These are phyloP conservation scores for Kwoniella sp. DNA, from an alignment of 768 basidiomycete genomes.

Conservation along the genomic window DNA sequence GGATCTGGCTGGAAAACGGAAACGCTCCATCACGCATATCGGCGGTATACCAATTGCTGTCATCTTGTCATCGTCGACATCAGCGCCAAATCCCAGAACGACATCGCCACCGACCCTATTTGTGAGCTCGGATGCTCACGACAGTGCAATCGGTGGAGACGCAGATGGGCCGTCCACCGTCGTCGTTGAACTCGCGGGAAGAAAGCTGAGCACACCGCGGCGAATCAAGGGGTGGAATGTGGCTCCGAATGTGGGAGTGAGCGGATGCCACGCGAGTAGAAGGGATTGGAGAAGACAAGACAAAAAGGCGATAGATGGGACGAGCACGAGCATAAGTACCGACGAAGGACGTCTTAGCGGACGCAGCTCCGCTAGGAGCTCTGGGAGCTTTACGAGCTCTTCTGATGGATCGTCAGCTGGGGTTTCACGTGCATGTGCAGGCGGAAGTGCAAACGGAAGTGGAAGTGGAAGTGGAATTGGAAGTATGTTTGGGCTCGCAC, in stretches of 20 bases:
- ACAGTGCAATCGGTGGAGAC: neutral
- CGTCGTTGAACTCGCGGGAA: neutral
- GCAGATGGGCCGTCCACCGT: neutral
- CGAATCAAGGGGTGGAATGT: neutral
- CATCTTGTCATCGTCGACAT: neutral
- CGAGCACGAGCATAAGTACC: neutral
- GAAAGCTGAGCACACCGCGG: neutral
- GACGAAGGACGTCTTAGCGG: neutral
- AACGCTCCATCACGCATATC: constrained; percentile 13
- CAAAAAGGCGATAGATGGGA: neutral
- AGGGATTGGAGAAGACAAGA: no score
- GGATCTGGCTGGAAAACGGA: neutral
- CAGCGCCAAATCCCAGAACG: neutral
- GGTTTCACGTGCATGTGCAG: no score
- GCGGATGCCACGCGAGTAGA: neutral
- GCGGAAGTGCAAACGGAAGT: no score
- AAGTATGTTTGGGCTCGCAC: neutral
- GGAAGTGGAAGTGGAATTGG: neutral
- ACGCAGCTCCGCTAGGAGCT: neutral
- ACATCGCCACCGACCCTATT: no score
- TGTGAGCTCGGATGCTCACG: neutral
- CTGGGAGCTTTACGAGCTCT: constrained; percentile 1
- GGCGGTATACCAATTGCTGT: constrained; percentile 6
- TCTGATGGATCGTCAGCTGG: neutral
- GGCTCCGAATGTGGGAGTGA: neutral